phyloP scores from a whole-genome alignment of 1,139 yeast genomes.

The Yamadazyma spencermartinsiae region DNA sequence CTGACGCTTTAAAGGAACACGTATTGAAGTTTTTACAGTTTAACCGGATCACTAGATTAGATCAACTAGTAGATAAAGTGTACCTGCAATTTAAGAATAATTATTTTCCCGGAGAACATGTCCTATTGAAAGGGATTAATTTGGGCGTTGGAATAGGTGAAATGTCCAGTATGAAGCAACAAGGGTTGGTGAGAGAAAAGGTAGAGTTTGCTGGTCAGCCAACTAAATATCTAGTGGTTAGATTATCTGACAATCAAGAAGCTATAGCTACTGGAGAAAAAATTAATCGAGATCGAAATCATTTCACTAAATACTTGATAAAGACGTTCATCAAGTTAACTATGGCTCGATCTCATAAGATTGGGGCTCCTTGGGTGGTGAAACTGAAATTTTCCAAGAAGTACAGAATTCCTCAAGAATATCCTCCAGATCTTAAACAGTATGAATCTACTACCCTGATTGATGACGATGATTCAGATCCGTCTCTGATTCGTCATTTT shows the following conservation, averaged over 20 bases:
- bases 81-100: conserved; percentile 74
- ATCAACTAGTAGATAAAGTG: conserved; percentile 82
- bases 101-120: conserved; percentile 89
- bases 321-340: conserved; percentile 87
- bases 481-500: conserved; percentile 17
- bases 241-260: conserved; percentile 52
- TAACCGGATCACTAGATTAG: conserved; percentile 80
- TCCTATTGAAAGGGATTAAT: conserved; percentile 53
- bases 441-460: conserved; percentile 37
- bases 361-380: conserved; percentile 98
- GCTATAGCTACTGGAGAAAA: conserved; percentile 72
- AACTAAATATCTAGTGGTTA: conserved; percentile 64
- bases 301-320: conserved; percentile 86
- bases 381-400: conserved; percentile 68
- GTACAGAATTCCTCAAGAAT: conserved; percentile 58
- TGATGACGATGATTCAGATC: conserved; percentile 34
- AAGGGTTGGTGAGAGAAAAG: conserved; percentile 46
- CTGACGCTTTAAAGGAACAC: conserved; percentile 90
- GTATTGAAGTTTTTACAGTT: conserved; percentile 82
- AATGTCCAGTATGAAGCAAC: conserved; percentile 24
- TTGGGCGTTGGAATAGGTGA: conserved; percentile 14
- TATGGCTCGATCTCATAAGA: conserved; percentile 75
- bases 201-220: conserved; percentile 49
- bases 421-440: conserved; percentile 54
- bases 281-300: conserved; percentile 78